These are phyloP conservation scores for Backusella sp. DNA, from an alignment of 192 early-diverging fungal species.

Conservation along the genomic window DNA sequence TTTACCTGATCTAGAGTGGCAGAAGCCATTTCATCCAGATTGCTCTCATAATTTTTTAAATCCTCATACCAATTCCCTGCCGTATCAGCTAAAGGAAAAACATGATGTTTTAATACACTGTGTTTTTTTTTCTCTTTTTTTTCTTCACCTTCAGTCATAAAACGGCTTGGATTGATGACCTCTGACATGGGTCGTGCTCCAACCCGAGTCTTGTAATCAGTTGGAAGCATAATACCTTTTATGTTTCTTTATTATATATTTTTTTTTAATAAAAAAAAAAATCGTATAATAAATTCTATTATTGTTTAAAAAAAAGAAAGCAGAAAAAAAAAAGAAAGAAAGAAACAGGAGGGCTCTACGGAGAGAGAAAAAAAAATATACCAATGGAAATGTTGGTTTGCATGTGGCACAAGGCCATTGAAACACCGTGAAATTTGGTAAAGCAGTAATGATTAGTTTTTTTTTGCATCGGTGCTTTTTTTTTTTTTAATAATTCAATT, in stretches of 20 bases:
- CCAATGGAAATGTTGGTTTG: too few relatives aligned
- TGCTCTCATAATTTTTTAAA: slow-evolving; percentile 87
- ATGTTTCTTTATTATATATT: neutral
- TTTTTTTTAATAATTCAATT: too few relatives aligned
- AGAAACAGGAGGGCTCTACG: too few relatives aligned
- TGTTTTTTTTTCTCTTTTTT: neutral
- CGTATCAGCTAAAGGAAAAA: slow-evolving; percentile 46
- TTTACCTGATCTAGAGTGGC: slow-evolving; percentile 66
- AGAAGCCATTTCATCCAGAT: slow-evolving; percentile 91
- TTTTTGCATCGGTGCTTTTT: too few relatives aligned
- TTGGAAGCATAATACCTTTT: slow-evolving; percentile 13
- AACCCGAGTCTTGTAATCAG: slow-evolving; percentile 15
- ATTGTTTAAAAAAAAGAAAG: neutral
- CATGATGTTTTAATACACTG: neutral
- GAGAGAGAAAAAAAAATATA: too few relatives aligned
- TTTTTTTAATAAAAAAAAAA: neutral
- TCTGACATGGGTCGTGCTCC: slow-evolving; percentile 27
- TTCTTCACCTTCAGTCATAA: slow-evolving; percentile 17
- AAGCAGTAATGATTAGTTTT: too few relatives aligned
- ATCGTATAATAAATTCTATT: neutral
- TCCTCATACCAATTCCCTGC: slow-evolving; percentile 94
- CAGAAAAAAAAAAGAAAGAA: neutral
- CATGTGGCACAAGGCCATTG: too few relatives aligned
- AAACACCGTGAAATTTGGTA: too few relatives aligned
- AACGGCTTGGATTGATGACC: slow-evolving; percentile 16